These are phyloP conservation scores for Petunia hybrid DNA, from an alignment of 305 asterid species.

Conservation along the genomic window DNA sequence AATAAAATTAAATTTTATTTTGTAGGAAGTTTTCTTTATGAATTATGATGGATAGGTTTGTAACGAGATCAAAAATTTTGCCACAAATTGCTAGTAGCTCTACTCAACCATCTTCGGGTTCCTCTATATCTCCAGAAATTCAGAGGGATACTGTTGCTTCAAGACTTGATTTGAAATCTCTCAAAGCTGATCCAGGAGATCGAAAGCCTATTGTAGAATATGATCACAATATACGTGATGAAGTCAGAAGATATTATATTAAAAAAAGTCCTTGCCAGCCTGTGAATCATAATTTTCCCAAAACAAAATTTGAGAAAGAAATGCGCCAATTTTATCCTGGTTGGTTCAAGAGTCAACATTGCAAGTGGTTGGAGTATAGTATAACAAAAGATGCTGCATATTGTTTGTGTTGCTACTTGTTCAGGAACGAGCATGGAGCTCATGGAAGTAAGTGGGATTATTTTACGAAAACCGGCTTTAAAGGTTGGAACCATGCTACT, in stretches of 20 bases:
- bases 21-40: background rate
- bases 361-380: background rate
- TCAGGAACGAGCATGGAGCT: background rate
- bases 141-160: background rate
- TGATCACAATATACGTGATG: background rate
- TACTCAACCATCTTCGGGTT: background rate
- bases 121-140: background rate
- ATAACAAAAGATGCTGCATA: background rate
- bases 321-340: background rate
- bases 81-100: background rate
- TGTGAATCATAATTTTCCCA: background rate
- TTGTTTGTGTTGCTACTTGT: background rate
- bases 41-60: background rate
- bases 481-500: background rate
- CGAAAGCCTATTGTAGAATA: background rate
- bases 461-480: background rate
- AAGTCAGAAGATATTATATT: background rate
- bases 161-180: background rate
- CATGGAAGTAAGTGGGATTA: background rate
- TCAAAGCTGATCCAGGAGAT: background rate
- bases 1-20: background rate
- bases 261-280: background rate
- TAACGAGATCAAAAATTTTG: background rate
- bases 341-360: background rate
- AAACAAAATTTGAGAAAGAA: background rate